Evolutionary conservation across 2,329 filamentous ascomycete genomes (phyloP).

Genomic region (Neonectria faginata): DNA sequence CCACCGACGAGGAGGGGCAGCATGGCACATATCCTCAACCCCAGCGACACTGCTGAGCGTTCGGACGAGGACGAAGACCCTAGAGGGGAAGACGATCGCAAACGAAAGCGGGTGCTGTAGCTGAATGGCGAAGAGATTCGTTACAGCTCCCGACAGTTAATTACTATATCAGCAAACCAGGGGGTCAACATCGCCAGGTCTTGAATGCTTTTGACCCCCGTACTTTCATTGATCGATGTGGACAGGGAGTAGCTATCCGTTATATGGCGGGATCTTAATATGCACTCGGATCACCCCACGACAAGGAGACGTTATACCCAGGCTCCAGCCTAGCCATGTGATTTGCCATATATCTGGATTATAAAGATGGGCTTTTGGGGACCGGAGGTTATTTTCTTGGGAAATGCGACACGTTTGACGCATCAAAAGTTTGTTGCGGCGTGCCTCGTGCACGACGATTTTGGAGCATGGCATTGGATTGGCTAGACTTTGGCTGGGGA

Average conservation of each 20-base stretch:
- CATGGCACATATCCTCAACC: slow-evolving; percentile 74
- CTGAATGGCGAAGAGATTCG: not conserved
- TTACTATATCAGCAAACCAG: slow-evolving; percentile 1
- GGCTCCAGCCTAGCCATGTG: slow-evolving; percentile 9
- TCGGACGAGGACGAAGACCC: slow-evolving; percentile 68
- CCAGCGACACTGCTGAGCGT: slow-evolving; percentile 66
- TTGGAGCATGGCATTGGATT: slow-evolving; percentile 30
- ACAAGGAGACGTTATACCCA: slow-evolving; percentile 2
- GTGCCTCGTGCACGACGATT: slow-evolving; percentile 20
- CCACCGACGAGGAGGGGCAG: slow-evolving; percentile 69
- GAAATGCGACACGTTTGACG: slow-evolving; percentile 17
- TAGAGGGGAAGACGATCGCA: slow-evolving; percentile 69
- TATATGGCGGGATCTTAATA: slow-evolving; percentile 8
- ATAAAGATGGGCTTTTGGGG: slow-evolving; percentile 13
- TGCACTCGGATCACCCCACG: not conserved
- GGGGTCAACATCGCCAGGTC: not conserved
- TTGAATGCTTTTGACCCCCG: not conserved
- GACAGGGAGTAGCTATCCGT: not conserved
- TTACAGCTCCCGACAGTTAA: not conserved
- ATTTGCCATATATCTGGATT: slow-evolving; percentile 16
- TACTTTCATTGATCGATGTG: not conserved
- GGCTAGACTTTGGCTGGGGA: slow-evolving; percentile 27
- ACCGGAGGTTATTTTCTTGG: slow-evolving; percentile 19
- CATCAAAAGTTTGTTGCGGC: slow-evolving; percentile 17
- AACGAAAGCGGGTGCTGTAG: slow-evolving; percentile 70